Conservation (phyloP, 805 yeast genomes). For the Phaffomyces opuntiae region DNA sequence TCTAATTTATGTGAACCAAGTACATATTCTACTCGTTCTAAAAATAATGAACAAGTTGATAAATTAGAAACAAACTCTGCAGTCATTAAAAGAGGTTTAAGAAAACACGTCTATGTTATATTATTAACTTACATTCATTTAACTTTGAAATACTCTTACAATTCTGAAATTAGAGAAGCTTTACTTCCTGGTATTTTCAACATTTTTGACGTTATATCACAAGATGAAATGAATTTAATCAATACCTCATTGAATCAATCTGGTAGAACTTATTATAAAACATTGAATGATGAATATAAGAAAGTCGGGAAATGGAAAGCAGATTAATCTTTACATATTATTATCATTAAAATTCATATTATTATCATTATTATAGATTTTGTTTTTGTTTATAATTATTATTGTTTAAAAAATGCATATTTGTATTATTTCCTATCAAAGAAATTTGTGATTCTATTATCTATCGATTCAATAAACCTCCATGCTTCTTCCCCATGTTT, state of each 20-base stretch:
- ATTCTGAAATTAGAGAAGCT: conserved; percentile 37
- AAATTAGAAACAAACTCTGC: conserved; percentile 49
- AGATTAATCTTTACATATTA: conserved; percentile 3
- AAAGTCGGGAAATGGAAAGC: conserved; percentile 70
- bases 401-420: too few species aligned
- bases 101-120: conserved; percentile 56
- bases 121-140: conserved; percentile 51
- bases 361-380: too few species aligned
- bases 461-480: conserved; percentile 8
- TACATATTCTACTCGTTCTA: conserved; percentile 16
- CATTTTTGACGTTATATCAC: conserved; percentile 64
- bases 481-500: conserved; percentile 10
- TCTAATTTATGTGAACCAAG: conserved; percentile 72
- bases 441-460: conserved; percentile 1
- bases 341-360: too few species aligned
- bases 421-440: not conserved
- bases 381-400: too few species aligned
- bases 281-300: conserved; percentile 65
- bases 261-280: conserved; percentile 60
- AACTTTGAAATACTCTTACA: conserved; percentile 44
- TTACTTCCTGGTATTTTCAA: conserved; percentile 51
- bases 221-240: conserved; percentile 53
- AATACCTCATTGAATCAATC: conserved; percentile 61
- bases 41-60: conserved; percentile 21
- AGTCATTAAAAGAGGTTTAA: conserved; percentile 48